Evolutionary conservation across 139 green algal species (phyloP).

Genomic region (Chlamydomonas schloesseri): DNA sequence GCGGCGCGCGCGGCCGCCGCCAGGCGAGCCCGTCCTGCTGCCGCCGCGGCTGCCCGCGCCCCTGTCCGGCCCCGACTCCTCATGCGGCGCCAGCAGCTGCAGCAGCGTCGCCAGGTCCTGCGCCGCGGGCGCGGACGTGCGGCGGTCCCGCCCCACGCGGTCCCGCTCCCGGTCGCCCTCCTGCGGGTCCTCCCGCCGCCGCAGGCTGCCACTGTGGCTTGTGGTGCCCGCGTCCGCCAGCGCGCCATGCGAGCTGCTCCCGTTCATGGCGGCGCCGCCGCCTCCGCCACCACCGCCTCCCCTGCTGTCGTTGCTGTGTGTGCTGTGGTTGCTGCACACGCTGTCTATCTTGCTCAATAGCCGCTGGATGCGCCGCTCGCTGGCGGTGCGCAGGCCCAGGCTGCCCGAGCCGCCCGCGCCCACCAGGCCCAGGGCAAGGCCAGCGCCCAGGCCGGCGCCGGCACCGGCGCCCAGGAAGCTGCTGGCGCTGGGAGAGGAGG

Average conservation of each 20-base stretch:
- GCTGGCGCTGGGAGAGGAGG: neutral
- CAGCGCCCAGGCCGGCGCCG: neutral
- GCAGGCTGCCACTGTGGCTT: neutral
- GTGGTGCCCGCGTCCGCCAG: neutral
- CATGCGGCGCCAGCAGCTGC: no score
- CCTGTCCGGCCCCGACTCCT: no score
- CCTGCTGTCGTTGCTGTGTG: neutral
- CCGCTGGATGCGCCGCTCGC: conserved; percentile 25
- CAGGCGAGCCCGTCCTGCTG: no score
- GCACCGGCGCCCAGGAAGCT: neutral
- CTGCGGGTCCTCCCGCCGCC: neutral
- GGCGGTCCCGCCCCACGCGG: neutral
- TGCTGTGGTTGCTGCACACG: conserved; percentile 21
- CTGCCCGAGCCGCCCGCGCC: neutral
- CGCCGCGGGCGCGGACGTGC: neutral
- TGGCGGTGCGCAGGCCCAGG: neutral
- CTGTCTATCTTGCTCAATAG: conserved; percentile 37
- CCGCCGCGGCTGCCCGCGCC: no score
- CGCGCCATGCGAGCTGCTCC: no score
- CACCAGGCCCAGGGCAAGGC: no score
- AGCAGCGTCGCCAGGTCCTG: no score
- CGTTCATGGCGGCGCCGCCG: no score
- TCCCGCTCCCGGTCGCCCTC: neutral
- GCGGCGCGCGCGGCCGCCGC: no score
- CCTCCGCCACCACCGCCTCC: no score